Evolutionary conservation across 768 basidiomycete genomes (phyloP), one percentile per base, ranked within the genome.

Genomic region (Porphyrellus cyaneotinctus): DNA sequence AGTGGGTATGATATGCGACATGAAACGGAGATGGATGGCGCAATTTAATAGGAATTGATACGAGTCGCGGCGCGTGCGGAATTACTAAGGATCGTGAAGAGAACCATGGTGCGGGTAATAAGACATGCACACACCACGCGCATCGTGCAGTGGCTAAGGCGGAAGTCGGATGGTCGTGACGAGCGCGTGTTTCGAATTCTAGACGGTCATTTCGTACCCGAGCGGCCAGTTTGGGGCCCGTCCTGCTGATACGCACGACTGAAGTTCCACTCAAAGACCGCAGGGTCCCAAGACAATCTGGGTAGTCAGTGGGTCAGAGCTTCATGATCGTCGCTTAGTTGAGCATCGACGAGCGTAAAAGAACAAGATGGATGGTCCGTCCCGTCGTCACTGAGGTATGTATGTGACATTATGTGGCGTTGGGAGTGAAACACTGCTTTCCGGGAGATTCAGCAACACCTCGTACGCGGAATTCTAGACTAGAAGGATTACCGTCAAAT

Each of bases 161-260:
- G 38, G 33, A 42, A 28, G 36, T 43, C 35, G 18, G 41, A 37
- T 33, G 23, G 45, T 56, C 24, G 48, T 17, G 37, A 30, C 9
- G 35, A 51, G 52, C 32, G 51, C 47, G 9, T 54, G 60, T 53
- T 59, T 54, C 31, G 49, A 43, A 43, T 54, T 53, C 52, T 32
- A 43, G 43, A 53, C 20, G 4, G 49, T 36, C 33, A 17, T 43
- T n/a, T 42, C 32, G 30, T 47, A 48, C 36, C 32, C 43, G 48
- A 53, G 44, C 23, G 28, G 50, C 26, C 23, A 32, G 47, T 53
- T 49, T 57, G 36, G 47, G 38, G 9, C 35, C 24, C 9, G 18
- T 7, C 13, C 15, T 30, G 13, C n/a, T 11, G 43, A 49, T 24
- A 22, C 23, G 6, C 47, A 48, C 32, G 42, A 46, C 44, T 15